Evolutionary conservation across 73 alveolate species (phyloP).

Genomic region (Tetrahymena malaccensis): DNA sequence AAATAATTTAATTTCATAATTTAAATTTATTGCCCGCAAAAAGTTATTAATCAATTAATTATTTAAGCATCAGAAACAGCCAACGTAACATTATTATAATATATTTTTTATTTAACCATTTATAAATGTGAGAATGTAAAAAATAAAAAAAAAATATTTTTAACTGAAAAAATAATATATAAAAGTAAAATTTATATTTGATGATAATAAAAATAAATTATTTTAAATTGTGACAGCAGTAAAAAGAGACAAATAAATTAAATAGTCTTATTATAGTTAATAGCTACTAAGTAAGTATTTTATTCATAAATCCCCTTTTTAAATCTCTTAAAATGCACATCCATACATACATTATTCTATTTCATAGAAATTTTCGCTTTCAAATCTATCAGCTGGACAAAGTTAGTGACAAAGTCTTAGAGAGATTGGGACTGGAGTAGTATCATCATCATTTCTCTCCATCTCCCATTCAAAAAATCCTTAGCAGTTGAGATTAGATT

Average conservation of each 20-base stretch:
- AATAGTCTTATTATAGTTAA: too few relatives aligned
- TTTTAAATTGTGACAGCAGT: too few relatives aligned
- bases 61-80: neutral
- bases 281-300: neutral
- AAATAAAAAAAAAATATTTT: too few relatives aligned
- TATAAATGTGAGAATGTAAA: too few relatives aligned
- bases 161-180: too few relatives aligned
- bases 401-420: neutral
- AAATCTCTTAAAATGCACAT: neutral
- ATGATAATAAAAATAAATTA: too few relatives aligned
- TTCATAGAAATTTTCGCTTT: neutral
- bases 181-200: too few relatives aligned
- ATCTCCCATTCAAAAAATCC: neutral
- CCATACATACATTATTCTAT: neutral
- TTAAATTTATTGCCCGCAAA: neutral
- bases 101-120: too few relatives aligned
- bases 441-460: neutral
- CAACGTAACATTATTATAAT: neutral
- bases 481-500: neutral
- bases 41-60: neutral
- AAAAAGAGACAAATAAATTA: too few relatives aligned
- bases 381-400: neutral
- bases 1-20: neutral
- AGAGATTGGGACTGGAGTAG: neutral
- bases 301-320: neutral